Conservation (phyloP, 139 green algal species). For the Coelastrella sp. region DNA sequence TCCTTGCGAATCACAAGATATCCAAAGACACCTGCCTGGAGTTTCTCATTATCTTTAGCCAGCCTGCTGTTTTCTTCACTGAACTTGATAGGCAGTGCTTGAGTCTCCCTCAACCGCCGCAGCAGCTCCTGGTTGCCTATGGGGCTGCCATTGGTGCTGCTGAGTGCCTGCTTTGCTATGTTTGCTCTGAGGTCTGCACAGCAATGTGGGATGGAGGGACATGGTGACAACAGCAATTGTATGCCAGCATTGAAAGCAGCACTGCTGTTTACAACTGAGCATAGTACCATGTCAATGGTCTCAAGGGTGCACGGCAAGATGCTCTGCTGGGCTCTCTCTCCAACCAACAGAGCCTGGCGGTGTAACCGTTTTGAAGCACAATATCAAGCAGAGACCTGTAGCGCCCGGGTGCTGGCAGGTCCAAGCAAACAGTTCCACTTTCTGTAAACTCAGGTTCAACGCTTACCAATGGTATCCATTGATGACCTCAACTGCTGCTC, state of each 20-base stretch:
- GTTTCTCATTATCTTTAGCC: slow-evolving; percentile 70
- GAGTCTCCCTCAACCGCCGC: slow-evolving; percentile 63
- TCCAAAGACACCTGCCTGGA: slow-evolving; percentile 44
- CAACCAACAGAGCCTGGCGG: too few relatives aligned
- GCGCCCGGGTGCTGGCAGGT: neutral
- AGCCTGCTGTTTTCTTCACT: slow-evolving; percentile 80
- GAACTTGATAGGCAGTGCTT: slow-evolving; percentile 66
- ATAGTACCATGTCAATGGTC: too few relatives aligned
- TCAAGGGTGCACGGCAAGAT: too few relatives aligned
- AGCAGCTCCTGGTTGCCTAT: slow-evolving; percentile 44
- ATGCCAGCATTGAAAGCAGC: too few relatives aligned
- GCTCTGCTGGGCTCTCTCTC: too few relatives aligned
- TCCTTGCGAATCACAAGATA: too few relatives aligned
- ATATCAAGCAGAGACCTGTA: too few relatives aligned
- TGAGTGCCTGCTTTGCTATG: neutral
- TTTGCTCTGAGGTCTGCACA: slow-evolving; percentile 15
- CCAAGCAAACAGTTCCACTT: too few relatives aligned
- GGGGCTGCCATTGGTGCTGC: slow-evolving; percentile 12
- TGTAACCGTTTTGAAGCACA: too few relatives aligned
- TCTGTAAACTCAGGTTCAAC: too few relatives aligned
- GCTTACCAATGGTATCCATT: slow-evolving; percentile 21
- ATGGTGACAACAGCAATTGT: too few relatives aligned
- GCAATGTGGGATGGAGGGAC: neutral
- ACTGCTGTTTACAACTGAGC: too few relatives aligned
- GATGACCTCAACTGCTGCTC: slow-evolving; percentile 33